phyloP scores from a whole-genome alignment of 1,284 basidiomycete genomes.

The Puccinia coronata region DNA sequence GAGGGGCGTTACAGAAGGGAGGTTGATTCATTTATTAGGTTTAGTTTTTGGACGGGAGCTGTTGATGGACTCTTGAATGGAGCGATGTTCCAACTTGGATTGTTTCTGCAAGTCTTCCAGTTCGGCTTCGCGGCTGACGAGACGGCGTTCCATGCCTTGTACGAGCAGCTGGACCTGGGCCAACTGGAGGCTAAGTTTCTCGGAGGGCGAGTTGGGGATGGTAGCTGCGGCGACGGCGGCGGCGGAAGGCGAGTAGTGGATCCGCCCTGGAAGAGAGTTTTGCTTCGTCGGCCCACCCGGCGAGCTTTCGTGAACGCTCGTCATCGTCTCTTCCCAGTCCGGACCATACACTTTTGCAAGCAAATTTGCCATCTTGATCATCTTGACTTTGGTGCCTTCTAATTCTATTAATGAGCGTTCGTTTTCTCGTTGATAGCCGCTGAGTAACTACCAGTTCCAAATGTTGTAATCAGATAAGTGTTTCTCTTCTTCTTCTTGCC shows the following conservation, averaged over 20 bases:
- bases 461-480: neutral
- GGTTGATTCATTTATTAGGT: neutral
- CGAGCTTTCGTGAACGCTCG: conserved; percentile 22
- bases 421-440: conserved; percentile 50
- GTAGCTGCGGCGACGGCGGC: neutral
- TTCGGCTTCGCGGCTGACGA: conserved; percentile 39
- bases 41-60: neutral
- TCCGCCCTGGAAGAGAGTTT: neutral
- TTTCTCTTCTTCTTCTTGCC: neutral
- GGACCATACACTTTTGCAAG: conserved; percentile 46
- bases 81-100: conserved; percentile 22
- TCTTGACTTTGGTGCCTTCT: conserved; percentile 36
- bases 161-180: conserved; percentile 49
- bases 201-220: conserved; percentile 11
- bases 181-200: conserved; percentile 39
- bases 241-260: neutral
- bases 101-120: conserved; percentile 25
- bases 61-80: conserved; percentile 18
- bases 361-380: conserved; percentile 38
- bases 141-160: conserved; percentile 44
- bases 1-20: neutral
- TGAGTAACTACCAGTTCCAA: conserved; percentile 5
- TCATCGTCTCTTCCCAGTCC: conserved; percentile 47
- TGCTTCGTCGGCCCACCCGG: neutral
- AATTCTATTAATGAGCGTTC: conserved; percentile 46